These are phyloP conservation scores for Geotrichum macrosporum DNA, from an alignment of 1,139 yeast species.

Conservation along the genomic window DNA sequence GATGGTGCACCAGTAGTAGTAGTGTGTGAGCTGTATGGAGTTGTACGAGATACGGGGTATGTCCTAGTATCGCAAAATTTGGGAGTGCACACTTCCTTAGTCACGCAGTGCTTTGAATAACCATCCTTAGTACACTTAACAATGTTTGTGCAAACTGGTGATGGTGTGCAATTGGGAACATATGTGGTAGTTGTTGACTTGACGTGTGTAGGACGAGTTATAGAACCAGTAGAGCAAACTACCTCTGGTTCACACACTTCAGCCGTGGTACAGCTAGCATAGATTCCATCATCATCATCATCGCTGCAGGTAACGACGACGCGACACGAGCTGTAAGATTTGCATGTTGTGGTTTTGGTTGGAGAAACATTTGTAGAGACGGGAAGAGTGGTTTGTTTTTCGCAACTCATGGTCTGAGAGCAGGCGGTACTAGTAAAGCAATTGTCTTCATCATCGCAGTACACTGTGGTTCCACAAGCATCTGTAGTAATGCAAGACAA, in stretches of 20 bases:
- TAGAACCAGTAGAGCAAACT: constrained; percentile 36
- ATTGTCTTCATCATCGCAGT: constrained; percentile 7
- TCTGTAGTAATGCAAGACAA: background rate
- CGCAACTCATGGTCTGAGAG: constrained; percentile 1
- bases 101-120: no score
- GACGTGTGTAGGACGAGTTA: background rate
- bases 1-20: no score
- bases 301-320: constrained; percentile 8
- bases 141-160: no score
- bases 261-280: constrained; percentile 35
- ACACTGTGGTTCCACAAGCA: background rate
- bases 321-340: constrained; percentile 3
- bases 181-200: constrained; percentile 3
- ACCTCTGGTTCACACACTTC: constrained; percentile 36
- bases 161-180: constrained; percentile 2
- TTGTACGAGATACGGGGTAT: no score
- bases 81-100: no score
- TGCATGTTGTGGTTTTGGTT: background rate
- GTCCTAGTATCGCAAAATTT: no score
- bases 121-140: no score
- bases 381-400: background rate
- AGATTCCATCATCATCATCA: constrained; percentile 35
- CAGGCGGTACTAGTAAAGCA: constrained; percentile 10
- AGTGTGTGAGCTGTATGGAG: no score
- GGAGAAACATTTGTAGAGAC: background rate